Conservation (phyloP, 2,329 filamentous ascomycete species). For the Dendryphion nanum region DNA sequence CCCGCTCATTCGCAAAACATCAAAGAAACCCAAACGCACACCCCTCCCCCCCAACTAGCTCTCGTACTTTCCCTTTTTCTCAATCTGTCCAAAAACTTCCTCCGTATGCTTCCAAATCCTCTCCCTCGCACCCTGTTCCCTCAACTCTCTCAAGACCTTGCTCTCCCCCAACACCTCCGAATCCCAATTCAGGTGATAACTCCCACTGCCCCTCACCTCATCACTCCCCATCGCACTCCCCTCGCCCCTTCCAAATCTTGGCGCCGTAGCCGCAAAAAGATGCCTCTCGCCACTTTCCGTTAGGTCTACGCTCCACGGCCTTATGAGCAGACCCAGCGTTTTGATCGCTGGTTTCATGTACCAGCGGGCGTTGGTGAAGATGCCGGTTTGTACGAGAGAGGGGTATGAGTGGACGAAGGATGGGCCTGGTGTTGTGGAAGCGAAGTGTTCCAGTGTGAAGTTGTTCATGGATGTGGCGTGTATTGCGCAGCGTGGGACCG, state of each 20-base stretch:
- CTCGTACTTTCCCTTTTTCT: slow-evolving; percentile 19
- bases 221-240: slow-evolving; percentile 19
- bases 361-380: slow-evolving; percentile 11
- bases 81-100: slow-evolving; percentile 30
- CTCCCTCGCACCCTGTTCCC: slow-evolving; percentile 20
- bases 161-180: slow-evolving; percentile 17
- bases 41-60: no score
- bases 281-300: slow-evolving; percentile 35
- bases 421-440: slow-evolving; percentile 16
- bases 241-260: slow-evolving; percentile 14
- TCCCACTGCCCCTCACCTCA: slow-evolving; percentile 22
- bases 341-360: slow-evolving; percentile 7
- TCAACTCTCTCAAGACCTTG: slow-evolving; percentile 15
- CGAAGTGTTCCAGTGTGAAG: slow-evolving; percentile 25
- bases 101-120: slow-evolving; percentile 33
- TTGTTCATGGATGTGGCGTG: slow-evolving; percentile 27
- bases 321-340: slow-evolving; percentile 9
- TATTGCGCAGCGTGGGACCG: slow-evolving; percentile 19
- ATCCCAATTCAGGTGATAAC: slow-evolving; percentile 26
- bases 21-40: no score
- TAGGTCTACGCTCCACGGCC: slow-evolving; percentile 17
- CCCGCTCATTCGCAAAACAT: no score
- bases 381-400: slow-evolving; percentile 20
- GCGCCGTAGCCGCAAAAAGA: slow-evolving; percentile 29
- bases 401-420: slow-evolving; percentile 31